Evolutionary conservation across 768 basidiomycete species (phyloP), one percentile per base, ranked within the genome.

Genomic region (Neoboletus magnificus): DNA sequence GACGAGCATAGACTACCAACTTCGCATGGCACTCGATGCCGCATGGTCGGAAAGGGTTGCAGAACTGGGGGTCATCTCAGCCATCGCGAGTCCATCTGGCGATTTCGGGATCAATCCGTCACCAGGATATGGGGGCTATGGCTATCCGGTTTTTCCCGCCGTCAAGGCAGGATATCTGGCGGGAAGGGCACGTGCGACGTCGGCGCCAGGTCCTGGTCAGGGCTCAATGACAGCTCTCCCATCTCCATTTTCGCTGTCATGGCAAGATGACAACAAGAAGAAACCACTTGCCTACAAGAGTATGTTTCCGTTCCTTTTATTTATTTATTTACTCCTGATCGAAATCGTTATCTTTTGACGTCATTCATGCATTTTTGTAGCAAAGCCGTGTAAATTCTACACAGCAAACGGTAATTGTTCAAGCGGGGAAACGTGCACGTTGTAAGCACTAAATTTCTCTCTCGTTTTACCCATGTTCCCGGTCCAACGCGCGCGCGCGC

Each of bases 381-480:
- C 83, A 1, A 85, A 85, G 55, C 79, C 79, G 27, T 86, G 84
- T 68, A 82, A 79, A 64, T 85, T 80, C 63, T 82, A 74, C 62
- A 71, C 70, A 27, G 59, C 68, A 2, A 77, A 74, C 33, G 77
- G 74, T 18, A 68, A 69, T 25, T 86, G 84, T 63, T 77, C 80
- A 1, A 79, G 75, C 58, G 84, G 83, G 12, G 74, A 73, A 50
- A 73, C 69, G 20, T 86, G 84, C 58, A 84, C 81, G 29, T 86
- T 86, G 84, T 85, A 46, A 68, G 84, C 71, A 47, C 29, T 3
- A 16, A 20, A 36, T 41, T 45, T 43, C 35, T 15, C 7, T 29
- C 29, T 6, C 46, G 41, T 39, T 45, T 37, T 35, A 23, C 7
- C 15, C 10, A 10, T 45, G 42, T 11, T 16, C 22, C 22, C 41